These are phyloP conservation scores for Lolium rigidum DNA, from an alignment of 176 grass and related monocot genomes.

Conservation along the genomic window DNA sequence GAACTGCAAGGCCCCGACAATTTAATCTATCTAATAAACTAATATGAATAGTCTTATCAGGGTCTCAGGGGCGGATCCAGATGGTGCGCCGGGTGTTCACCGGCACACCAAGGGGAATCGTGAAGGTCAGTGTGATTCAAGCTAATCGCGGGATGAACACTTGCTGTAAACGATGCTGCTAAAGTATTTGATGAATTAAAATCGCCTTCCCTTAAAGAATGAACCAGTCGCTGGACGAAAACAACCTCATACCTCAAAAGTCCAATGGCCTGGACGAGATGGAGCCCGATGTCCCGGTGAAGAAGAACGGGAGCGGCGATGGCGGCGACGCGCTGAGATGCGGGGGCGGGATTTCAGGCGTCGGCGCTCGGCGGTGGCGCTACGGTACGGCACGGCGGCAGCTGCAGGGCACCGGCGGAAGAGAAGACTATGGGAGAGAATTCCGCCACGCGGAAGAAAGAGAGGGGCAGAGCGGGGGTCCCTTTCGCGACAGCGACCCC, in stretches of 20 bases:
- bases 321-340: neutral
- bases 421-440: slow-evolving; percentile 13
- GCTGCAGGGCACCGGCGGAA: slow-evolving; percentile 20
- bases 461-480: slow-evolving; percentile 36
- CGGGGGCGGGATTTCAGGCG: neutral
- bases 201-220: neutral
- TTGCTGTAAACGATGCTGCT: neutral
- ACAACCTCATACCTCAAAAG: neutral
- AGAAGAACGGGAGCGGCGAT: neutral
- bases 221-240: neutral
- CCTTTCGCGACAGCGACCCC: slow-evolving; percentile 46
- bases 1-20: neutral
- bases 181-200: neutral
- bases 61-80: slow-evolving; percentile 24
- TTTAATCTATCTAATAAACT: no score
- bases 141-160: neutral
- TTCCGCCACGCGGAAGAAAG: slow-evolving; percentile 24
- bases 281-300: slow-evolving; percentile 6
- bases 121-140: neutral
- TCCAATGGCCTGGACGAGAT: no score
- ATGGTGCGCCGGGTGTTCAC: neutral
- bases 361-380: neutral
- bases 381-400: slow-evolving; percentile 6
- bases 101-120: neutral
- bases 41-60: no score